Evolutionary conservation across 2,329 filamentous ascomycete species (phyloP).

Genomic region (Diaporthe humulicola): DNA sequence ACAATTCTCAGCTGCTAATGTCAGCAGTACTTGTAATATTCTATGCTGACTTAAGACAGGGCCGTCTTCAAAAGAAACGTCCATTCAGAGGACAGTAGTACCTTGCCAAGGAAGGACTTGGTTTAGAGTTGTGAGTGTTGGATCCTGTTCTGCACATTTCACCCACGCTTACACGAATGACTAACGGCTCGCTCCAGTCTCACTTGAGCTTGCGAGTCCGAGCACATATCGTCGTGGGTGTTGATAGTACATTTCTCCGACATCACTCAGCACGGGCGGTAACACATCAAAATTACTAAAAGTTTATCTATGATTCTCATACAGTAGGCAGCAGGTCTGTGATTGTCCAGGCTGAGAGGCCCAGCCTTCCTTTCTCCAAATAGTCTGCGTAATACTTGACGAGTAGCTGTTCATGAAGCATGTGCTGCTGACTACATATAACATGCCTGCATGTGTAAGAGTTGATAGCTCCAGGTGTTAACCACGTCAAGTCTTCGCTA

Average conservation of each 20-base stretch:
- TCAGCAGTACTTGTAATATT: background rate
- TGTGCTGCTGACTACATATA: too few species aligned
- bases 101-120: background rate
- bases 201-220: background rate
- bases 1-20: background rate
- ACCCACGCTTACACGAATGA: background rate
- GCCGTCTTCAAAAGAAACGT: background rate
- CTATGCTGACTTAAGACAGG: background rate
- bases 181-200: background rate
- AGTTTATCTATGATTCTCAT: background rate
- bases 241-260: background rate
- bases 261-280: background rate
- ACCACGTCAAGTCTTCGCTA: too few species aligned
- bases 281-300: background rate
- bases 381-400: too few species aligned
- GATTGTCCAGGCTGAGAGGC: too few species aligned
- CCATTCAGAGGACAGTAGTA: background rate
- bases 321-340: background rate
- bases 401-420: too few species aligned
- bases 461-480: too few species aligned
- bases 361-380: too few species aligned
- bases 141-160: background rate
- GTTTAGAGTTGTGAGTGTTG: background rate
- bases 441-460: too few species aligned
- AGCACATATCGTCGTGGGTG: background rate